Conservation (phyloP, 2,329 filamentous ascomycete genomes). For the Westerdykella aurantiaca region DNA sequence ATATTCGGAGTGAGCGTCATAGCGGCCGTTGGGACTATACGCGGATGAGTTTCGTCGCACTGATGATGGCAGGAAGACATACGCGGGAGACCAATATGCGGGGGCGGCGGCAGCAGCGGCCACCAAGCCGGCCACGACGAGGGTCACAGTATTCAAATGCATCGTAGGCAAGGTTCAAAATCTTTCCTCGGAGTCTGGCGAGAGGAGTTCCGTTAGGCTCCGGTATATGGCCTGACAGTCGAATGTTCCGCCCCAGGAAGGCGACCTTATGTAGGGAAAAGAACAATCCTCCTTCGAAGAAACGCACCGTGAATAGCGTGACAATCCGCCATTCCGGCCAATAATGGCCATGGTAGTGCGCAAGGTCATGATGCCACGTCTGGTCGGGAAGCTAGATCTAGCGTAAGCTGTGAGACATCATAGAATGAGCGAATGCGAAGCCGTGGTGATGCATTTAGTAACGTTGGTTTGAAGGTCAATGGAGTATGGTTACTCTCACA, state of each 20-base stretch:
- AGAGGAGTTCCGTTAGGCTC: neutral
- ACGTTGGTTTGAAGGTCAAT: too few species aligned
- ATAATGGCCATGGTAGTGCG: too few species aligned
- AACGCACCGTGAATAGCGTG: neutral
- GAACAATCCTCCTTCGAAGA: neutral
- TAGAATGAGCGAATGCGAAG: too few species aligned
- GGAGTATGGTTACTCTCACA: too few species aligned
- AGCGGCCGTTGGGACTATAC: neutral
- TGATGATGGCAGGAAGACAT: neutral
- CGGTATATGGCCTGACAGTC: neutral
- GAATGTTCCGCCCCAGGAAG: neutral
- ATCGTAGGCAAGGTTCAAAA: slow-evolving; percentile 5
- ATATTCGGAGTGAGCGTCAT: neutral
- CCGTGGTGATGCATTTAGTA: too few species aligned
- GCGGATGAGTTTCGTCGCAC: neutral
- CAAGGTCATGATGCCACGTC: neutral
- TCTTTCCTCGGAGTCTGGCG: neutral
- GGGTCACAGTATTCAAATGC: slow-evolving; percentile 5
- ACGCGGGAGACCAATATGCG: neutral
- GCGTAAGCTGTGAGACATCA: neutral
- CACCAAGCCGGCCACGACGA: slow-evolving; percentile 10
- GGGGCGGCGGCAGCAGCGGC: slow-evolving; percentile 10
- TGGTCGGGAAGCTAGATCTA: neutral
- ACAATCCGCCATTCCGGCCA: neutral
- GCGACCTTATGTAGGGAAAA: too few species aligned